Evolutionary conservation across 2,329 filamentous ascomycete genomes (phyloP), one percentile per base, ranked within the genome.

Genomic region (Aspergillus proliferans): DNA sequence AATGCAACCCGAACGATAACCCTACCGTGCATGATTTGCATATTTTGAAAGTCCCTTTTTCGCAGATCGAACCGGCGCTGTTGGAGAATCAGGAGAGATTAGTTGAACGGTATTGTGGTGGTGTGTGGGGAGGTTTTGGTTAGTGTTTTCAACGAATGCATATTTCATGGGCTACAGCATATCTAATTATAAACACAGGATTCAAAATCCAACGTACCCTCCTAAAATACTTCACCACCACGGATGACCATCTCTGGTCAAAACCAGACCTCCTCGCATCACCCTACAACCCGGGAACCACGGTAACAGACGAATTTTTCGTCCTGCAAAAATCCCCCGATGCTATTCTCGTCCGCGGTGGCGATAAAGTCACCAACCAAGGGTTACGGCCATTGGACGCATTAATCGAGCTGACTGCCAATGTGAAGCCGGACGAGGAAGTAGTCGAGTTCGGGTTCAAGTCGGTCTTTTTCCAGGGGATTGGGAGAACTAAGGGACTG

Each of bases 391-490:
- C 47, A 10, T 22, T 55, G 12, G 50, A 52, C n/a, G 52, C 22
- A 12, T 42, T 51, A 9, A 51, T 55, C 6, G 52, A 55, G 44
- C 15, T 51, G 9, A 45, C 43, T 14, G 46, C 42, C 2, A 10
- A 18, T 3, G n/a, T 49, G 3, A 28, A 51, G 4, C 21, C 26
- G 2, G 43, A 49, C 6, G 18, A 47, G 10, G 5, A 47, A 6
- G 40, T 33, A 2, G 50, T 47, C n/a, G 44, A 55, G 38, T 51
- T 55, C 33, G 47, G 50, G 1, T 52, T 49, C 48, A 53, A 55
- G 19, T 47, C 50, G 1, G 10, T 49, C 3, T 52, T 52, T 30
- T 55, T 55, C 33, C 45, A 48, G 14, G 50, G 50, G 4, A 12
- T 46, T 44, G 45, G 39, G 3, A 39, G 3, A 14, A 19, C 24